Conservation (phyloP, 352 stramenopile genomes). For the Phytophthora hibernalis region DNA sequence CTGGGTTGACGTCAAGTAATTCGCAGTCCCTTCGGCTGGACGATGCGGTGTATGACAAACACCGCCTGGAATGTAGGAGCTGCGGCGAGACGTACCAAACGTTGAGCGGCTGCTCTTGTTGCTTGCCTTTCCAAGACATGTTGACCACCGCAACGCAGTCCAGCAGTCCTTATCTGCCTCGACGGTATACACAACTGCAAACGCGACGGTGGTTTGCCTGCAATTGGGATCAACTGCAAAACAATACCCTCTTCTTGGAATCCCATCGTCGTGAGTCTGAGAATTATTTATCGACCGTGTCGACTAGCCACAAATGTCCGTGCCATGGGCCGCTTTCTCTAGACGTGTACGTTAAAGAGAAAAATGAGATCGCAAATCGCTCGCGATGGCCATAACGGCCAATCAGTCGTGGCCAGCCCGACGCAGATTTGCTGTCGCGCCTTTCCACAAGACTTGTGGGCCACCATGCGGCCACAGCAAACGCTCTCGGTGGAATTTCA, state of each 20-base stretch:
- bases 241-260: too few species aligned
- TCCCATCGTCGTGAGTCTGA: too few species aligned
- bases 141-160: constrained; percentile 1
- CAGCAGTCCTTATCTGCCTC: too few species aligned
- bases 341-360: not conserved
- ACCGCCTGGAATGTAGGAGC: too few species aligned
- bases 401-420: not conserved
- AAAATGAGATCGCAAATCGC: not conserved
- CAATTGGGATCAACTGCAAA: not conserved
- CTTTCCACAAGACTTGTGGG: not conserved
- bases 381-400: not conserved
- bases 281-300: too few species aligned
- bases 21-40: not conserved
- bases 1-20: not conserved
- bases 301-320: too few species aligned
- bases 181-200: too few species aligned
- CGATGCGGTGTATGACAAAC: not conserved
- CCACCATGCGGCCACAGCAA: too few species aligned
- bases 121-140: not conserved
- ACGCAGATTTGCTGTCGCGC: not conserved
- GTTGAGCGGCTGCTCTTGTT: not conserved
- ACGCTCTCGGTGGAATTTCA: too few species aligned
- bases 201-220: not conserved
- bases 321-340: too few species aligned
- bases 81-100: too few species aligned